Evolutionary conservation across 2,329 filamentous ascomycete genomes (phyloP).

Genomic region (Neoascochyta sp.): DNA sequence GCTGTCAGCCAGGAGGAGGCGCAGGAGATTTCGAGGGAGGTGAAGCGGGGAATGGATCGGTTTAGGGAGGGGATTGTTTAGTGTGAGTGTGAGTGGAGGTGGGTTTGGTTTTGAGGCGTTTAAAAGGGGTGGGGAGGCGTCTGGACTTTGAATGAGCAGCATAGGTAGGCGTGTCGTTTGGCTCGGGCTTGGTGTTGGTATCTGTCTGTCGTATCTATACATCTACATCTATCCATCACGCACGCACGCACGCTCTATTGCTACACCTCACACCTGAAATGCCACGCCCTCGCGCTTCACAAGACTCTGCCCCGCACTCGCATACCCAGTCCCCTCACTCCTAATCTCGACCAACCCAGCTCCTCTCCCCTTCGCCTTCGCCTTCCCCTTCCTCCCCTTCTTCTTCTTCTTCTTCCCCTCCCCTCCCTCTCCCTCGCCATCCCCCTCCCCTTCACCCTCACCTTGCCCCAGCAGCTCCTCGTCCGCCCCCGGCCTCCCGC

Average conservation of each 20-base stretch:
- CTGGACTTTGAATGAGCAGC: too few relatives aligned
- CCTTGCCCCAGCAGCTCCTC: conserved; percentile 39
- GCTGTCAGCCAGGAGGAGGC: conserved; percentile 69
- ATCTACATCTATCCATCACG: too few relatives aligned
- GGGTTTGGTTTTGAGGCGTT: too few relatives aligned
- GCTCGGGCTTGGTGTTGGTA: too few relatives aligned
- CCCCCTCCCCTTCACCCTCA: conserved; percentile 56
- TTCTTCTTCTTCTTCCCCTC: too few relatives aligned
- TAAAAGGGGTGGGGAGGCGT: too few relatives aligned
- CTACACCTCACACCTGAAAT: conserved; percentile 56
- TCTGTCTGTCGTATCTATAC: too few relatives aligned
- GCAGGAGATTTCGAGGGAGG: conserved; percentile 71
- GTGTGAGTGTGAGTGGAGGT: conserved; percentile 2
- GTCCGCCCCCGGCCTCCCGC: conserved; percentile 38
- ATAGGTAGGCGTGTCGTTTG: too few relatives aligned
- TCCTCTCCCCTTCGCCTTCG: conserved; percentile 56
- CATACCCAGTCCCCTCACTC: conserved; percentile 89
- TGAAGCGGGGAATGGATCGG: conserved; percentile 70
- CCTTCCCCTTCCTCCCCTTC: conserved; percentile 41
- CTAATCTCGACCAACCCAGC: conserved; percentile 75
- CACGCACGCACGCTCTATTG: too few relatives aligned
- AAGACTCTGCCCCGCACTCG: conserved; percentile 76
- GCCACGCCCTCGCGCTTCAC: conserved; percentile 75
- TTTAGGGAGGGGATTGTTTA: conserved; percentile 52
- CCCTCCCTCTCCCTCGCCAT: too few relatives aligned